Conservation (phyloP, 2,329 filamentous ascomycete genomes). For the Neospermospora avenae region DNA sequence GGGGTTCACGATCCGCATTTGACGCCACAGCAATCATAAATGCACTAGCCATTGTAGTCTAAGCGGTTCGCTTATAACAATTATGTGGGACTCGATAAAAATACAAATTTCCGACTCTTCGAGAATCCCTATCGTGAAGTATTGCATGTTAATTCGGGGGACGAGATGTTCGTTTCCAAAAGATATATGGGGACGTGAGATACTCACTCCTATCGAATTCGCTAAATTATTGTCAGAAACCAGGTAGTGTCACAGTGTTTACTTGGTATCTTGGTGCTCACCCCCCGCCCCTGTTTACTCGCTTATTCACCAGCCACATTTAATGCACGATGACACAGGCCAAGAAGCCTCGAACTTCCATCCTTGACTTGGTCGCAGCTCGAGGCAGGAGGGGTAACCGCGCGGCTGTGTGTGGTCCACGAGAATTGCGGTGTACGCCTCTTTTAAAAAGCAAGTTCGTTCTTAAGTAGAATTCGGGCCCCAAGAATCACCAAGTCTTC, state of each 20-base stretch:
- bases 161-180: too few species aligned
- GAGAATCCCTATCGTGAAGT: too few species aligned
- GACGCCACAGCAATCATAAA: not conserved
- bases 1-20: not conserved
- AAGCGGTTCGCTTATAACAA: not conserved
- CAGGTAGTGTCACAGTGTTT: too few species aligned
- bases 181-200: too few species aligned
- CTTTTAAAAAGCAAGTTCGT: not conserved
- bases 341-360: not conserved
- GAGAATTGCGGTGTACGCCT: conserved; percentile 2
- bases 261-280: too few species aligned
- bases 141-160: too few species aligned
- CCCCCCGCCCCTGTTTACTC: not conserved
- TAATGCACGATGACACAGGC: conserved; percentile 4
- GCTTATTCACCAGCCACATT: not conserved
- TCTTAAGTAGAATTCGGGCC: not conserved
- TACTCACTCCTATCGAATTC: too few species aligned
- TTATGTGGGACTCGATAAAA: not conserved
- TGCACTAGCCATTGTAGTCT: not conserved
- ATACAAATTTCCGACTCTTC: not conserved
- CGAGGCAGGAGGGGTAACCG: not conserved
- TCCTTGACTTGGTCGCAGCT: not conserved
- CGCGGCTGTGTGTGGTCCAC: not conserved
- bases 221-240: too few species aligned
- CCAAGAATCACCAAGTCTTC: not conserved